Percentiles rank a stretch among this genome's conserved stretches.
These are phyloP conservation scores for Umbilicaria muhlenbergii DNA, from an alignment of 495 filamentous ascomycete species.

Conservation along the genomic window DNA sequence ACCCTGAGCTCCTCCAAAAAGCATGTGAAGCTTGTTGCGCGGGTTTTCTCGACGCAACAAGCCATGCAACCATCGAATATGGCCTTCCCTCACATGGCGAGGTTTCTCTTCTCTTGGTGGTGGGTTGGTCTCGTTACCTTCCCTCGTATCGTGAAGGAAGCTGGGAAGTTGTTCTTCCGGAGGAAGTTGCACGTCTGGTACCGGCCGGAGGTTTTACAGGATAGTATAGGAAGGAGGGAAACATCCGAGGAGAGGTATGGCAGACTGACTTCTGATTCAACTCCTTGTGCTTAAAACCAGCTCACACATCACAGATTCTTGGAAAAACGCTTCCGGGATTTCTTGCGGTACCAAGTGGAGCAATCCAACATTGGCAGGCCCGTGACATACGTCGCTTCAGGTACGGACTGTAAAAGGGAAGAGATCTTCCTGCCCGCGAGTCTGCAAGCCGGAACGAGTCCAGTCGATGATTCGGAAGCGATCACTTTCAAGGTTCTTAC, in stretches of 20 bases:
- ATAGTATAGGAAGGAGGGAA: constrained; percentile 32
- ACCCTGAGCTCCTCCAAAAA: constrained; percentile 37
- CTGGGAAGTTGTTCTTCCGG: constrained; percentile 33
- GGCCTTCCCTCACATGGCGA: constrained; percentile 20
- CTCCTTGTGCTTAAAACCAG: background rate
- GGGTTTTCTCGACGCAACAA: constrained; percentile 29
- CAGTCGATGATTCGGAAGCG: constrained; percentile 6
- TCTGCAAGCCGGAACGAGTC: constrained; percentile 2
- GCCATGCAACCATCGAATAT: constrained; percentile 33
- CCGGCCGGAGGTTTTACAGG: constrained; percentile 36
- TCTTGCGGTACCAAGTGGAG: constrained; percentile 30
- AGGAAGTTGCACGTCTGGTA: constrained; percentile 40
- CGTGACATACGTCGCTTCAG: constrained; percentile 33
- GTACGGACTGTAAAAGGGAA: constrained; percentile 17
- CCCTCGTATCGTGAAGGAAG: constrained; percentile 43
- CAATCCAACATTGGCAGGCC: constrained; percentile 20
- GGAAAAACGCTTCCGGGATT: constrained; percentile 35
- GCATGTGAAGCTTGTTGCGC: constrained; percentile 37
- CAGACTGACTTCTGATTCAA: background rate
- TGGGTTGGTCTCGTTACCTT: constrained; percentile 49
- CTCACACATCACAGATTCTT: constrained; percentile 17
- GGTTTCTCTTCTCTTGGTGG: constrained; percentile 39
- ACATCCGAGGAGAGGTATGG: constrained; percentile 22
- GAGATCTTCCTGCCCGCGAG: constrained; percentile 19
- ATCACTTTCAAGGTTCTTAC: constrained; percentile 37